phyloP scores from a whole-genome alignment of 257 asterid species.

The Solanum etuberosum region DNA sequence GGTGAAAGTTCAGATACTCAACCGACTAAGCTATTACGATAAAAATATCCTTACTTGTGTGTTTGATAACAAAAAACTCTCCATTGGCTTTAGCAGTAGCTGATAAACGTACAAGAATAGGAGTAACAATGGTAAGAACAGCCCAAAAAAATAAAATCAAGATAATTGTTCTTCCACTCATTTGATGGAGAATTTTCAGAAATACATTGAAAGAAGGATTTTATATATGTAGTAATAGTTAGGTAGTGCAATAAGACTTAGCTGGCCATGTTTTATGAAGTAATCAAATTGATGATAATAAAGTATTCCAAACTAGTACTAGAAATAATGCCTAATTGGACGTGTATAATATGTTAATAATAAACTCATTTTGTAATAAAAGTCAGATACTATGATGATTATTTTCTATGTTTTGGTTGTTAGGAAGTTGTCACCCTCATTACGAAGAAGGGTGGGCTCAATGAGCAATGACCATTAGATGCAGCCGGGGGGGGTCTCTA shows the following conservation, averaged over 20 bases:
- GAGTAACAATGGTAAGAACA: slow-evolving; percentile 58
- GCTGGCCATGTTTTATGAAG: slow-evolving; percentile 45
- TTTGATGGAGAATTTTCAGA: slow-evolving; percentile 16
- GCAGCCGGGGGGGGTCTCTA: background rate
- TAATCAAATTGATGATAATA: background rate
- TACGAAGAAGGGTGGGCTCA: background rate
- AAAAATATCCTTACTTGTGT: slow-evolving; percentile 11
- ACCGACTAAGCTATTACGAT: background rate
- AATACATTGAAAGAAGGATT: slow-evolving; percentile 9
- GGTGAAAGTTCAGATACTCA: background rate
- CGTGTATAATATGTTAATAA: background rate
- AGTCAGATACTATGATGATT: slow-evolving; percentile 14
- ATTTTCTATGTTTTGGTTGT: slow-evolving; percentile 19
- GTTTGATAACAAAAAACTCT: slow-evolving; percentile 4
- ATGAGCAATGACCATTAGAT: too few relatives aligned
- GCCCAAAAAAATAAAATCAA: slow-evolving; percentile 69
- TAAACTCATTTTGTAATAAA: background rate
- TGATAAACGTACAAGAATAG: slow-evolving; percentile 52
- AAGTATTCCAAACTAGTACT: slow-evolving; percentile 5
- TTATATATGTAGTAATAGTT: background rate
- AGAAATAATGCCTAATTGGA: background rate
- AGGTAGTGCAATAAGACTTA: slow-evolving; percentile 14
- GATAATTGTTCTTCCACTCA: slow-evolving; percentile 54
- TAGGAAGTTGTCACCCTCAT: slow-evolving; percentile 45
- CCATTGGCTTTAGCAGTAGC: slow-evolving; percentile 38